Conservation (phyloP, 306 rosid genomes). For the Senna tora region DNA sequence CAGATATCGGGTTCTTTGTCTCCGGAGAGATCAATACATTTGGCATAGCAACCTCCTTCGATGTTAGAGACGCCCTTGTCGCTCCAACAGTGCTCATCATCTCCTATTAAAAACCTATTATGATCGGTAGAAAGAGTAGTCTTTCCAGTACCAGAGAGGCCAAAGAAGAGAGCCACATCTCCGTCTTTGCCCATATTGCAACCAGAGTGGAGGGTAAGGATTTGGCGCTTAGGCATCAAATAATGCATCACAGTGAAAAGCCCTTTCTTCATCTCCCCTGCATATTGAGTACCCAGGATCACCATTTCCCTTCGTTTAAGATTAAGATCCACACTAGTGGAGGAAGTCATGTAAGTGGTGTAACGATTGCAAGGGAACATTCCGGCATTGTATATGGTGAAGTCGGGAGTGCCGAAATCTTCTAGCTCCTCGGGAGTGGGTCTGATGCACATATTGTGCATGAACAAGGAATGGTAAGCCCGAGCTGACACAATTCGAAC, state of each 20-base stretch:
- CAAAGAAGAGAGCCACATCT: slow-evolving; percentile 97
- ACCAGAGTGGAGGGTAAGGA: slow-evolving; percentile 91
- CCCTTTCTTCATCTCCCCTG: slow-evolving; percentile 99
- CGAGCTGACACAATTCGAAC: slow-evolving; percentile 88
- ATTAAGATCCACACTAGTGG: slow-evolving; percentile 86
- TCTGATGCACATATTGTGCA: slow-evolving; percentile 99
- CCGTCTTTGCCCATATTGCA: slow-evolving; percentile 86
- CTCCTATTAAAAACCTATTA: slow-evolving; percentile 79
- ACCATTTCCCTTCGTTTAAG: slow-evolving; percentile 94
- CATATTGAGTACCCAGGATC: slow-evolving; percentile 94
- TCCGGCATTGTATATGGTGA: slow-evolving; percentile 95
- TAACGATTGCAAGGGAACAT: slow-evolving; percentile 94
- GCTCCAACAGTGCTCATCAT: slow-evolving; percentile 92
- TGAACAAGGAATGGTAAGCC: slow-evolving; percentile 95
- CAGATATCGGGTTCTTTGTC: slow-evolving; percentile 92
- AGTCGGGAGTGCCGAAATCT: slow-evolving; percentile 91
- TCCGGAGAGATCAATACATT: slow-evolving; percentile 80
- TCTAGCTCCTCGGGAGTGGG: slow-evolving; percentile 89
- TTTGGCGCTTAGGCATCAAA: slow-evolving; percentile 84
- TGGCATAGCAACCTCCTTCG: slow-evolving; percentile 98
- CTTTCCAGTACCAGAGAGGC: slow-evolving; percentile 93
- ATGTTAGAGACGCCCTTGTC: slow-evolving; percentile 83
- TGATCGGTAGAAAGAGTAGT: slow-evolving; percentile 86
- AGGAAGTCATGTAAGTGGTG: slow-evolving; percentile 95
- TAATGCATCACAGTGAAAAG: slow-evolving; percentile 90